phyloP scores from a whole-genome alignment of 106 monocot species.

The Allium fistulosum region DNA sequence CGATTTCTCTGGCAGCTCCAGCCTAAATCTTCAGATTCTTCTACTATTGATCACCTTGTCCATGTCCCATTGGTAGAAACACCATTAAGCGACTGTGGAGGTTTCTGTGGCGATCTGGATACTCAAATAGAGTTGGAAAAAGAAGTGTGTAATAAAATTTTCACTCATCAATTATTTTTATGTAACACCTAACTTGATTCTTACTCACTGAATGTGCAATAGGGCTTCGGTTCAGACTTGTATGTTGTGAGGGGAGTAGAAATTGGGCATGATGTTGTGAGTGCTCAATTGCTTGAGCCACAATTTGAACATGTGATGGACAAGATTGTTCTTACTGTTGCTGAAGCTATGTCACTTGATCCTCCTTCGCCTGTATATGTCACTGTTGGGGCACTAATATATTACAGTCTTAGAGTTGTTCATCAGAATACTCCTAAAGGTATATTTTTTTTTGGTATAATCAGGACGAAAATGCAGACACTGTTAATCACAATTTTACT shows the following conservation, averaged over 20 bases:
- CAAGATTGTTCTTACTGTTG: conserved; percentile 75
- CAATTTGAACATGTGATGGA: conserved; percentile 65
- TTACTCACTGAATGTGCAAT: conserved; percentile 11
- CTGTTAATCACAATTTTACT: neutral
- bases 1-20: conserved; percentile 71
- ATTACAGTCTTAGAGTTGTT: conserved; percentile 74
- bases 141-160: conserved; percentile 33
- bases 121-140: conserved; percentile 76
- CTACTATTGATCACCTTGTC: conserved; percentile 46
- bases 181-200: conserved; percentile 1
- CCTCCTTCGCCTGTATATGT: conserved; percentile 89
- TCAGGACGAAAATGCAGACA: neutral
- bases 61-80: conserved; percentile 94
- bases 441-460: conserved; percentile 15
- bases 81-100: conserved; percentile 81
- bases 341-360: conserved; percentile 92
- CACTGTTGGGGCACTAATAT: conserved; percentile 54
- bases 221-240: conserved; percentile 86
- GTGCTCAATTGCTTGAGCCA: conserved; percentile 56
- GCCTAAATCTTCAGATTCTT: conserved; percentile 38
- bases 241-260: conserved; percentile 85
- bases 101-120: conserved; percentile 89
- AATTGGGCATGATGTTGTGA: conserved; percentile 93
- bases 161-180: neutral
- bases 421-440: conserved; percentile 63